Percentiles rank a stretch among this genome's conserved stretches.
These are phyloP conservation scores for Suillus hirtellus DNA, from an alignment of 768 basidiomycete genomes.

Conservation along the genomic window DNA sequence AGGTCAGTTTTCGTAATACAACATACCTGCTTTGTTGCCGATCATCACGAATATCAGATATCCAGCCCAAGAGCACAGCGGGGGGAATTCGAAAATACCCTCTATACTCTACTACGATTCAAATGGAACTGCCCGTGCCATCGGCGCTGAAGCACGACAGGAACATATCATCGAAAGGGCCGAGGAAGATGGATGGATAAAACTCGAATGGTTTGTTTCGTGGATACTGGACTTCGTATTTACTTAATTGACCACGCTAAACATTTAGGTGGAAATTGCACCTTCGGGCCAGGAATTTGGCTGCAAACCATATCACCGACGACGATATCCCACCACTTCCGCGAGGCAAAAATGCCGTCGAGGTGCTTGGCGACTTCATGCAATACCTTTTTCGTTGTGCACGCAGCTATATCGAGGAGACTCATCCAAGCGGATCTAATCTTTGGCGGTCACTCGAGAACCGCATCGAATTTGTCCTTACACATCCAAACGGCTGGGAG, in stretches of 20 bases:
- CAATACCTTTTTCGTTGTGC: constrained; percentile 46
- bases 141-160: constrained; percentile 46
- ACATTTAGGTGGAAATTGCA: constrained; percentile 38
- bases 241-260: not conserved
- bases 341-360: constrained; percentile 38
- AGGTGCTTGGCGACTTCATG: constrained; percentile 50
- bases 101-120: constrained; percentile 49
- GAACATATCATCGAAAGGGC: constrained; percentile 41
- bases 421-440: constrained; percentile 41
- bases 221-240: not conserved
- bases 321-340: constrained; percentile 44
- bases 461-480: constrained; percentile 51
- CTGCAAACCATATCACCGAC: constrained; percentile 32
- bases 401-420: constrained; percentile 47
- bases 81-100: constrained; percentile 50
- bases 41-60: constrained; percentile 25
- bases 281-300: constrained; percentile 37
- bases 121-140: constrained; percentile 38
- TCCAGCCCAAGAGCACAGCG: constrained; percentile 44
- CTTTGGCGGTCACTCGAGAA: constrained; percentile 47
- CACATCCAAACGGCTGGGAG: constrained; percentile 70
- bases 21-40: constrained; percentile 6
- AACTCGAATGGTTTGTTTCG: constrained; percentile 42
- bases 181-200: constrained; percentile 46
- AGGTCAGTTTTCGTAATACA: constrained; percentile 23